A percentile compares a stretch with the other conserved stretches of the same genome.
phyloP scores from a whole-genome alignment of 129 eudicot genomes.

The Flaveria ramosissima region DNA sequence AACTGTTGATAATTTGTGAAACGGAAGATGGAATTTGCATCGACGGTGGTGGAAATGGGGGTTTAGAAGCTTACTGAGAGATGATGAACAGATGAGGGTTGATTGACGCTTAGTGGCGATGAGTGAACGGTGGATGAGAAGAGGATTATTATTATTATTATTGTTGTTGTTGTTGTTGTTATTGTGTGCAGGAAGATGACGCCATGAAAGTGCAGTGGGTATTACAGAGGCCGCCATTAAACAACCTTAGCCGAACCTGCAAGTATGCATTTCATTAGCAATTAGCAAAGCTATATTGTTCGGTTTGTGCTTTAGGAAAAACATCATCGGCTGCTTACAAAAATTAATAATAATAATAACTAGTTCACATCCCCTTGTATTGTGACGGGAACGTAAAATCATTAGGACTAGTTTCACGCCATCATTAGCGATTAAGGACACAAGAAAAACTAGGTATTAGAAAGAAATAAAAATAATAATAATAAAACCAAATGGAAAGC shows the following conservation, averaged over 20 bases:
- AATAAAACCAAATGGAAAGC: no score
- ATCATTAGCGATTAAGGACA: no score
- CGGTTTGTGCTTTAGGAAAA: background rate
- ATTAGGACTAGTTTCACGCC: no score
- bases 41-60: background rate
- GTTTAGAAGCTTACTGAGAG: constrained; percentile 55
- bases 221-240: constrained; percentile 42
- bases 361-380: no score
- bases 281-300: background rate
- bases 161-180: background rate
- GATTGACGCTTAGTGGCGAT: constrained; percentile 27
- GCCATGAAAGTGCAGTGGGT: constrained; percentile 37
- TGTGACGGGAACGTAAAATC: no score
- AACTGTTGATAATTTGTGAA: background rate
- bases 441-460: no score
- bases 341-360: no score
- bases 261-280: no score
- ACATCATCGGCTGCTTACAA: no score
- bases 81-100: constrained; percentile 38
- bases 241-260: constrained; percentile 23
- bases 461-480: no score
- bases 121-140: constrained; percentile 33
- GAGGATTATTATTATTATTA: background rate
- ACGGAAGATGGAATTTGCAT: background rate
- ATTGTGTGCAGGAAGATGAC: constrained; percentile 18